phyloP scores from a whole-genome alignment of 768 basidiomycete genomes.

The Trametes coccinea region DNA sequence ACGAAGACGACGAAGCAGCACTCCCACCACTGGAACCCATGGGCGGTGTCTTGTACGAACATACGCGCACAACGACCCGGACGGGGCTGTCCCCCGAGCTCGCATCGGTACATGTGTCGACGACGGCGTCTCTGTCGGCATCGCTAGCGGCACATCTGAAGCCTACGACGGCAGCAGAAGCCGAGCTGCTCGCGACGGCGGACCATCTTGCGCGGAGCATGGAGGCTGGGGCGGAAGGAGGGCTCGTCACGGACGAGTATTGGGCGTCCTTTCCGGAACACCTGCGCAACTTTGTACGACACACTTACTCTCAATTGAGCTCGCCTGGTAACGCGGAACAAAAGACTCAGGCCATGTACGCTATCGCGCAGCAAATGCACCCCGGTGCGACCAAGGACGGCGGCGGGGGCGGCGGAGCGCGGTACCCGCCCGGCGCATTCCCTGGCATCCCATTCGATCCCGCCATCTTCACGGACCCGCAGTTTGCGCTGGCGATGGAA shows the following conservation, averaged over 20 bases:
- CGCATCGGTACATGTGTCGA: conserved; percentile 49
- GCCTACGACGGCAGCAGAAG: conserved; percentile 45
- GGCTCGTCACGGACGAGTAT: conserved; percentile 57
- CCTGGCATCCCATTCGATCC: conserved; percentile 50
- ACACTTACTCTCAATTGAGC: conserved; percentile 34
- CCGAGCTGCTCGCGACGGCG: conserved; percentile 60
- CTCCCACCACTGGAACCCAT: conserved; percentile 26
- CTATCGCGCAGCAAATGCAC: conserved; percentile 67
- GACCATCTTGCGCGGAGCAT: conserved; percentile 63
- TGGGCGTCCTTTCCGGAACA: conserved; percentile 70
- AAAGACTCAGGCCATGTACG: conserved; percentile 65
- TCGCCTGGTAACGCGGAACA: conserved; percentile 37
- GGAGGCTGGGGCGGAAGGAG: conserved; percentile 41
- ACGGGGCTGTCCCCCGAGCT: conserved; percentile 48
- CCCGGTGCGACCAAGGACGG: conserved; percentile 36
- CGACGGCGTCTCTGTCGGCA: conserved; percentile 45
- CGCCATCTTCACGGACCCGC: conserved; percentile 54
- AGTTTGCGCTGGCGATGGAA: conserved; percentile 52
- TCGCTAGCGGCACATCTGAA: conserved; percentile 37
- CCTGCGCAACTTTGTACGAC: conserved; percentile 66
- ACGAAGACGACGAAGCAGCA: conserved; percentile 33
- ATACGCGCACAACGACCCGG: conserved; percentile 19
- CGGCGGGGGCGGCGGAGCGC: conserved; percentile 25
- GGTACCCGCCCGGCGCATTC: conserved; percentile 44
- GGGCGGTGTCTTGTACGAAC: conserved; percentile 18